These are phyloP conservation scores for Ustilago lituana DNA, from an alignment of 1,284 basidiomycete genomes.

Conservation along the genomic window DNA sequence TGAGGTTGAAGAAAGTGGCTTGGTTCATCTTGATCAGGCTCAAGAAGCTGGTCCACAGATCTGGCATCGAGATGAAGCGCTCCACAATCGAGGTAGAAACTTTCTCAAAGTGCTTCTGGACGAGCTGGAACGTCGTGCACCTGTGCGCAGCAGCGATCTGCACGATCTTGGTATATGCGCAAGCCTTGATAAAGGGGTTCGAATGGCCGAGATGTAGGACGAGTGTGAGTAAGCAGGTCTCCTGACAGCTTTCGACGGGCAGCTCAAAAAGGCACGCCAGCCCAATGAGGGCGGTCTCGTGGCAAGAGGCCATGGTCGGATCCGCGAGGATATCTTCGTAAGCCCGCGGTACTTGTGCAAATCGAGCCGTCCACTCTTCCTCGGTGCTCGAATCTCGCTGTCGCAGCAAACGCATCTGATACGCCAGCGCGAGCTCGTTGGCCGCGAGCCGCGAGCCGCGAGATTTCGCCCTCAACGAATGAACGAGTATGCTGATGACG, in stretches of 20 bases:
- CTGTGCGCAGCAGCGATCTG: conserved; percentile 52
- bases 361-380: conserved; percentile 23
- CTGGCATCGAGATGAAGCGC: conserved; percentile 54
- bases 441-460: conserved; percentile 23
- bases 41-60: conserved; percentile 55
- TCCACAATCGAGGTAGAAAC: conserved; percentile 55
- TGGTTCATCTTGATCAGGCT: conserved; percentile 59
- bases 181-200: conserved; percentile 46
- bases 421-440: conserved; percentile 34
- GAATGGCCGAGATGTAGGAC: conserved; percentile 47
- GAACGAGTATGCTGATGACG: conserved; percentile 19
- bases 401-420: conserved; percentile 23
- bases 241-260: conserved; percentile 40
- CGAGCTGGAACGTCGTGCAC: conserved; percentile 62
- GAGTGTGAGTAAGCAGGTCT: conserved; percentile 38
- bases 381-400: conserved; percentile 27
- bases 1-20: conserved; percentile 60
- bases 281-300: conserved; percentile 49
- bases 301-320: conserved; percentile 4
- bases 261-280: conserved; percentile 38
- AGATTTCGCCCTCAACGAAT: conserved; percentile 16
- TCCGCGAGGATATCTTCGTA: conserved; percentile 26
- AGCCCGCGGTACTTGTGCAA: conserved; percentile 15
- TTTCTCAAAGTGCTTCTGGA: conserved; percentile 53
- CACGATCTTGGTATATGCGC: conserved; percentile 55